Percentiles rank a stretch among this genome's conserved stretches.
These are phyloP conservation scores for Dactylorhiza incarnata DNA, from an alignment of 106 monocot species.

Conservation along the genomic window DNA sequence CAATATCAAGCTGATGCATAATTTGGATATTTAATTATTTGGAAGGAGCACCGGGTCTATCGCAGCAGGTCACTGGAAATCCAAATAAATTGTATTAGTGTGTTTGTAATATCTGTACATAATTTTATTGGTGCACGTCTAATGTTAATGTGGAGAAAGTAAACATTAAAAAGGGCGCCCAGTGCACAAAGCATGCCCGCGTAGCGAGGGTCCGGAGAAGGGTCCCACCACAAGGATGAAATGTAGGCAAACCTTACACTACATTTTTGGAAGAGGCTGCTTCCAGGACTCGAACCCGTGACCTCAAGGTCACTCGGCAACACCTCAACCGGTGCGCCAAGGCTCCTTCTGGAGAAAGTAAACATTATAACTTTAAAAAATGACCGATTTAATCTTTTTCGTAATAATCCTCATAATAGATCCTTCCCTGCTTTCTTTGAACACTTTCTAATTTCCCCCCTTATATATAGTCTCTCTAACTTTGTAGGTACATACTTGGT, in stretches of 20 bases:
- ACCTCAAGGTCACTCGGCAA: no score
- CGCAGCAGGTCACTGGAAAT: background rate
- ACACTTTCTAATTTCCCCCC: background rate
- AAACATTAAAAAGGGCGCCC: no score
- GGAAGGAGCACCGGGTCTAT: background rate
- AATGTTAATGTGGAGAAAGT: background rate
- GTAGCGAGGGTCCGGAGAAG: no score
- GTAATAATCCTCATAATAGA: background rate
- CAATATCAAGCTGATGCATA: background rate
- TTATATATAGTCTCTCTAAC: background rate
- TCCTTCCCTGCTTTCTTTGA: background rate
- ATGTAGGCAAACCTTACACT: no score
- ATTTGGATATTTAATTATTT: background rate
- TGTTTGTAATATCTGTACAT: background rate
- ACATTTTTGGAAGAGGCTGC: no score
- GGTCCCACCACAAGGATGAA: no score
- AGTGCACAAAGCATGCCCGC: no score
- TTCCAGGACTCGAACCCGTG: no score
- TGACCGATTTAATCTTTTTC: background rate
- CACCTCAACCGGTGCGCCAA: no score
- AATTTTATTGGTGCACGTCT: background rate
- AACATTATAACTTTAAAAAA: no score
- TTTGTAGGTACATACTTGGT: slow-evolving; percentile 68
- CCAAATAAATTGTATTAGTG: background rate
- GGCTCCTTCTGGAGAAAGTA: no score